These are phyloP conservation scores for Saccharomycopsis malanga DNA, from an alignment of 805 yeast genomes.

Conservation along the genomic window DNA sequence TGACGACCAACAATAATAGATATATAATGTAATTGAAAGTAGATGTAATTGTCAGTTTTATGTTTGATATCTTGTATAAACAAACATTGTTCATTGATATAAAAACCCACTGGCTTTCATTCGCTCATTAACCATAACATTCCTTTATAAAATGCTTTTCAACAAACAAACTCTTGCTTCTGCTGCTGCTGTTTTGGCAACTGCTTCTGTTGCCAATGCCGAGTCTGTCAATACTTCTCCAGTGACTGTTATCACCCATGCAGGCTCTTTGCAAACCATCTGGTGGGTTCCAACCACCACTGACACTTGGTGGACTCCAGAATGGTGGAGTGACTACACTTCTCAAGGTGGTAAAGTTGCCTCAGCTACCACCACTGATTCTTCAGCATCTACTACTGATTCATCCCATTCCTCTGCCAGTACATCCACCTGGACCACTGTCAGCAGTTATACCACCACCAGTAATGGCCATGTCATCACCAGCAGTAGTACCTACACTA, in stretches of 20 bases:
- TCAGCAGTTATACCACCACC: slow-evolving; percentile 12
- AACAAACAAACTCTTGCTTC: neutral
- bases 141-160: slow-evolving; percentile 4
- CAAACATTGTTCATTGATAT: no score
- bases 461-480: slow-evolving; percentile 8
- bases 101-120: no score
- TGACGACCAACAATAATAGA: no score
- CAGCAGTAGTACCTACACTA: slow-evolving; percentile 8
- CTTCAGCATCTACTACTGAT: neutral
- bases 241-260: slow-evolving; percentile 20
- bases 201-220: slow-evolving; percentile 5
- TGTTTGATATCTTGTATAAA: no score
- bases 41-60: no score
- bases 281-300: slow-evolving; percentile 23
- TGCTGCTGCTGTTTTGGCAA: slow-evolving; percentile 5
- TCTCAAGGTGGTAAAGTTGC: slow-evolving; percentile 21
- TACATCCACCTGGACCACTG: no score
- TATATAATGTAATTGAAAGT: no score
- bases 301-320: slow-evolving; percentile 21
- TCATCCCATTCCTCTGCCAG: neutral
- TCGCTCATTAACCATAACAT: no score
- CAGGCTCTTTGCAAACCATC: slow-evolving; percentile 19
- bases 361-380: slow-evolving; percentile 5
- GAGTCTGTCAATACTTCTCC: slow-evolving; percentile 15
- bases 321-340: slow-evolving; percentile 22